These are phyloP conservation scores for Amphibolis antarctica DNA, from an alignment of 106 monocot genomes.

Conservation along the genomic window DNA sequence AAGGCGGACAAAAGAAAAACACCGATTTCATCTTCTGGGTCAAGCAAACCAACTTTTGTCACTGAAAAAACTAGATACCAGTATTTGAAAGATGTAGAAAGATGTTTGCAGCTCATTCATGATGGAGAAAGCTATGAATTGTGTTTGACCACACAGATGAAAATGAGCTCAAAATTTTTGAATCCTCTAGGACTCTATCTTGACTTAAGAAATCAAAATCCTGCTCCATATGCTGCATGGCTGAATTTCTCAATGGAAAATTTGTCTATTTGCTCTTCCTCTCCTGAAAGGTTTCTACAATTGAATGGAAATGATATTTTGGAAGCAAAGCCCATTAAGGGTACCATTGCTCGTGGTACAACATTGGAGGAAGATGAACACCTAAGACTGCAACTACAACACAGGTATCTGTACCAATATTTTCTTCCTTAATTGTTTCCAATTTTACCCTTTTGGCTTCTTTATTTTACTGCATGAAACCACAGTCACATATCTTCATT, in stretches of 20 bases:
- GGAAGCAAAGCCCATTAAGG: constrained; percentile 98
- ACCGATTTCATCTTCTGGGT: background rate
- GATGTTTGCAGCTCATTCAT: constrained; percentile 59
- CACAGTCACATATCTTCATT: too few relatives aligned
- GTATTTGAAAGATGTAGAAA: constrained; percentile 67
- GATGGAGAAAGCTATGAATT: constrained; percentile 97
- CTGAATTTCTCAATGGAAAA: constrained; percentile 68
- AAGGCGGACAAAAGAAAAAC: constrained; percentile 13
- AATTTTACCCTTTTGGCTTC: too few relatives aligned
- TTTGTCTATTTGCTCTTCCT: constrained; percentile 72
- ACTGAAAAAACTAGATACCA: constrained; percentile 64
- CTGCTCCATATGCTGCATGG: constrained; percentile 97
- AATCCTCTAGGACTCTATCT: constrained; percentile 53
- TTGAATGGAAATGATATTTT: constrained; percentile 47
- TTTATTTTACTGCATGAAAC: too few relatives aligned
- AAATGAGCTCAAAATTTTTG: constrained; percentile 29
- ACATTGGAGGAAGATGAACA: constrained; percentile 68
- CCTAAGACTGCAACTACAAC: constrained; percentile 51
- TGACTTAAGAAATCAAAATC: constrained; percentile 65
- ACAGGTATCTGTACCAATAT: constrained; percentile 30
- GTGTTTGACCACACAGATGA: constrained; percentile 91
- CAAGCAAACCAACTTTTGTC: constrained; percentile 25
- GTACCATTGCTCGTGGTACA: constrained; percentile 77
- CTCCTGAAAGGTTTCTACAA: constrained; percentile 83
- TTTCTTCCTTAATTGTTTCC: too few relatives aligned